These are phyloP conservation scores for Plasmodium ovale DNA, from an alignment of 169 alveolate genomes.

Conservation along the genomic window DNA sequence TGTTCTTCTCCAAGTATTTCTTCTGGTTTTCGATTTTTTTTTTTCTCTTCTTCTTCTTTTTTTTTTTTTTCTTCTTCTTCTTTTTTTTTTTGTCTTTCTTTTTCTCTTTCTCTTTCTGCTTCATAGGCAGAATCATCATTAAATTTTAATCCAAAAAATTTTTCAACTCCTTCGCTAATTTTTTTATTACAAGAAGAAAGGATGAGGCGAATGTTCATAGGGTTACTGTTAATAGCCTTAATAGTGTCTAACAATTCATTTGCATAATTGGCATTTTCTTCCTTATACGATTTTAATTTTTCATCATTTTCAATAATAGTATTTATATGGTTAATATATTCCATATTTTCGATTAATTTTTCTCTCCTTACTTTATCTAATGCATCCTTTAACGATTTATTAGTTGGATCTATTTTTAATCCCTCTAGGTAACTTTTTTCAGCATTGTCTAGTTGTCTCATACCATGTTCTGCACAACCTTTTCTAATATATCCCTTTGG, in stretches of 20 bases:
- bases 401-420: conserved; percentile 91
- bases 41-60: conserved; percentile 73
- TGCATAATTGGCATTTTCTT: conserved; percentile 64
- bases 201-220: conserved; percentile 66
- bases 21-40: conserved; percentile 50
- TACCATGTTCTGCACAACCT: conserved; percentile 91
- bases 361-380: conserved; percentile 80
- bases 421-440: conserved; percentile 91
- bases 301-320: conserved; percentile 77
- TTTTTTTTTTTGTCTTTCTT: conserved; percentile 38
- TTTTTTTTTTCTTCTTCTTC: conserved; percentile 75
- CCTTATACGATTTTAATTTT: conserved; percentile 49
- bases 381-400: conserved; percentile 90
- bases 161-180: conserved; percentile 71
- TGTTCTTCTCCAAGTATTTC: conserved; percentile 82
- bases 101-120: conserved; percentile 38
- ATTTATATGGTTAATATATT: conserved; percentile 29
- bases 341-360: conserved; percentile 52
- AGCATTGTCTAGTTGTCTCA: conserved; percentile 90
- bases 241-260: conserved; percentile 46
- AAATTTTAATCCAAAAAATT: conserved; percentile 59
- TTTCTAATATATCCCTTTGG: conserved; percentile 94
- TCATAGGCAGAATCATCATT: conserved; percentile 16
- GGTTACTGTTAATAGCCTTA: conserved; percentile 50
- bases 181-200: conserved; percentile 34